Evolutionary conservation across 768 basidiomycete genomes (phyloP).

Genomic region (Leccinellum rugosiceps): DNA sequence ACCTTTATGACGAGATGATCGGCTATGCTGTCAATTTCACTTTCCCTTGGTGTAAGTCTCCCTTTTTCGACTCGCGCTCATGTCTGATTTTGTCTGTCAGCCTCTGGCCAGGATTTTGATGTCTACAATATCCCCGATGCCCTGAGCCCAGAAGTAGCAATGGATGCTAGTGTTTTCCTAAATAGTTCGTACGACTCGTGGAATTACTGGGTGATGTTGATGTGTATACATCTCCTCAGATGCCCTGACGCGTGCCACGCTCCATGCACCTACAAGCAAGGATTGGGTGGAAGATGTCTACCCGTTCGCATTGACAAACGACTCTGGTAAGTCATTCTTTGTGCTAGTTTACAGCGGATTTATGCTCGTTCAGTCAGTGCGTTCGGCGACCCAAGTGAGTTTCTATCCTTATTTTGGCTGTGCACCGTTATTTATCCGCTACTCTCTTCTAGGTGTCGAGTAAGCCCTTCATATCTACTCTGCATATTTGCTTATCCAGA

Average conservation of each 20-base stretch:
- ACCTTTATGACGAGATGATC: slow-evolving; percentile 55
- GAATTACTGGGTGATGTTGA: slow-evolving; percentile 44
- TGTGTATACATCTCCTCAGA: slow-evolving; percentile 35
- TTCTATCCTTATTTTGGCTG: background rate
- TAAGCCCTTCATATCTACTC: slow-evolving; percentile 17
- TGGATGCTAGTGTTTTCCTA: slow-evolving; percentile 52
- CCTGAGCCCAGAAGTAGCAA: slow-evolving; percentile 41
- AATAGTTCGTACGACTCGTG: slow-evolving; percentile 46
- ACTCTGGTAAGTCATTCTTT: slow-evolving; percentile 10
- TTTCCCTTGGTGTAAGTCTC: slow-evolving; percentile 50
- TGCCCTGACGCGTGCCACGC: slow-evolving; percentile 46
- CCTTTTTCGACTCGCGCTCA: background rate
- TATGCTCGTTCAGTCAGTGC: slow-evolving; percentile 6
- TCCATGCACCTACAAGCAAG: slow-evolving; percentile 68
- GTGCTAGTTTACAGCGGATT: background rate
- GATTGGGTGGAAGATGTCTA: slow-evolving; percentile 34
- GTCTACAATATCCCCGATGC: slow-evolving; percentile 47
- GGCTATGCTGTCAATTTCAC: slow-evolving; percentile 74
- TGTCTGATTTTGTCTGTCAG: background rate
- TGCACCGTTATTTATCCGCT: background rate
- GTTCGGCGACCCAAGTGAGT: slow-evolving; percentile 33
- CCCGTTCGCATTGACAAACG: slow-evolving; percentile 16
- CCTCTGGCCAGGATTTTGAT: slow-evolving; percentile 34
- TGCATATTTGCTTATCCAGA: background rate
- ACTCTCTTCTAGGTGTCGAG: slow-evolving; percentile 29